A percentile compares a stretch with the other conserved stretches of the same genome.
Evolutionary conservation across 2,329 filamentous ascomycete species (phyloP).

Genomic region (Tolypocladium tundrense): DNA sequence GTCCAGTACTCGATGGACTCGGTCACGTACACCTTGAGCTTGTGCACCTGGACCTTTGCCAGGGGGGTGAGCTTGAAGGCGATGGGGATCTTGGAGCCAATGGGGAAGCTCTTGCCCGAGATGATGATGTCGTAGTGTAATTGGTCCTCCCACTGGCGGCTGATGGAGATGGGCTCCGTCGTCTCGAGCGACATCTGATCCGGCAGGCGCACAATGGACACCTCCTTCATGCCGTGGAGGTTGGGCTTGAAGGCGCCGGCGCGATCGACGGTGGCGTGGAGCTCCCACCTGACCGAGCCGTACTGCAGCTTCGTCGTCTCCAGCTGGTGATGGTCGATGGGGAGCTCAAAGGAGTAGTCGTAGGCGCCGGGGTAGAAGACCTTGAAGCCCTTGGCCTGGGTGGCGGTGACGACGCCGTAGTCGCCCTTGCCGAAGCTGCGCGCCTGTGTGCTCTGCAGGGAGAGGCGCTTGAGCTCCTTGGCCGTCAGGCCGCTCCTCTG

Average conservation of each 20-base stretch:
- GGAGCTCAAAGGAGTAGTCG: slow-evolving; percentile 71
- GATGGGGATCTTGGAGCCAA: slow-evolving; percentile 80
- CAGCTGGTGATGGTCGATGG: slow-evolving; percentile 76
- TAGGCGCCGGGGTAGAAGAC: slow-evolving; percentile 67
- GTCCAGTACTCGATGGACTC: slow-evolving; percentile 90
- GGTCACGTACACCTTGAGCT: slow-evolving; percentile 83
- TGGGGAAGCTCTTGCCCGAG: slow-evolving; percentile 86
- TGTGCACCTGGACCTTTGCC: slow-evolving; percentile 86
- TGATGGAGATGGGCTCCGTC: slow-evolving; percentile 88
- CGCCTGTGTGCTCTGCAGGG: slow-evolving; percentile 70
- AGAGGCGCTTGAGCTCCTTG: slow-evolving; percentile 56
- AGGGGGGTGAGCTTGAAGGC: slow-evolving; percentile 89
- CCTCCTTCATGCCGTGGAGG: slow-evolving; percentile 70
- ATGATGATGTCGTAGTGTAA: slow-evolving; percentile 94
- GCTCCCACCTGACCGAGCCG: slow-evolving; percentile 77
- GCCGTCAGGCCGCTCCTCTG: slow-evolving; percentile 20
- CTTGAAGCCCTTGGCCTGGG: slow-evolving; percentile 65
- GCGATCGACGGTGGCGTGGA: slow-evolving; percentile 76
- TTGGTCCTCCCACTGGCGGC: slow-evolving; percentile 88
- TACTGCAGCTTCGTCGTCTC: slow-evolving; percentile 84
- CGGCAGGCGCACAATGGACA: slow-evolving; percentile 74
- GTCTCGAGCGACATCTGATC: slow-evolving; percentile 83
- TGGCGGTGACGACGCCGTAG: slow-evolving; percentile 48
- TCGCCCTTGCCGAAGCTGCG: slow-evolving; percentile 80
- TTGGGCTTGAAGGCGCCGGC: slow-evolving; percentile 87